Evolutionary conservation across 2,329 filamentous ascomycete species (phyloP).

Genomic region (Celoporthe dispersa): DNA sequence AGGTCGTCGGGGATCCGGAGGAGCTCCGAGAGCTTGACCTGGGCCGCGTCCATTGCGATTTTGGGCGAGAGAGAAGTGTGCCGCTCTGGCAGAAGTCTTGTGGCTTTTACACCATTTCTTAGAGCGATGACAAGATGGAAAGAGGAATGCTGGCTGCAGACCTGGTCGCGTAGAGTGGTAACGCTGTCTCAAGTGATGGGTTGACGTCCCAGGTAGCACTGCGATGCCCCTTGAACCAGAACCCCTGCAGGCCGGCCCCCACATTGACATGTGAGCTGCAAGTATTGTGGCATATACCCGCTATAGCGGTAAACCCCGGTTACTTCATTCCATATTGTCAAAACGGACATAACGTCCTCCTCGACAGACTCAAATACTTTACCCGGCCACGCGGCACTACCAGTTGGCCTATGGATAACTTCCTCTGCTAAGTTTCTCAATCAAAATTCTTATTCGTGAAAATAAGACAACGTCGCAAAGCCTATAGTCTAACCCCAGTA

Average conservation of each 20-base stretch:
- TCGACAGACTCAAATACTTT: too few relatives aligned
- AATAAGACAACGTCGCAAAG: background rate
- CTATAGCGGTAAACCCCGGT: background rate
- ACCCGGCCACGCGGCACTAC: too few relatives aligned
- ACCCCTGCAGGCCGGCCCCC: conserved; percentile 21
- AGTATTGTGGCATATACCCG: background rate
- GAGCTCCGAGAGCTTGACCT: conserved; percentile 86
- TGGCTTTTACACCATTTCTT: conserved; percentile 25
- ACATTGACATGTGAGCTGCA: conserved; percentile 20
- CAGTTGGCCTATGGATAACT: too few relatives aligned
- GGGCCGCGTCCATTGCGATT: conserved; percentile 65
- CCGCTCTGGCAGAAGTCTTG: conserved; percentile 20
- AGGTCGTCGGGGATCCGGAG: conserved; percentile 95
- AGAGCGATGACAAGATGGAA: background rate
- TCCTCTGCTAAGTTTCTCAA: background rate
- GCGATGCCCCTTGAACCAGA: conserved; percentile 2
- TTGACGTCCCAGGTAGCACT: conserved; percentile 20
- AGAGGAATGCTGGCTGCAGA: conserved; percentile 1
- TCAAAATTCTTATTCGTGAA: background rate
- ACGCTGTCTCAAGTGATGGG: background rate
- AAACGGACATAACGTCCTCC: background rate
- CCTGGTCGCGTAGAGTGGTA: background rate
- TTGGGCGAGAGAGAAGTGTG: background rate
- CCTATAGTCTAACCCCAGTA: too few relatives aligned
- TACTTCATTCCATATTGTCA: background rate